Conservation (phyloP, 768 basidiomycete species). For the Podaxis sp. region DNA sequence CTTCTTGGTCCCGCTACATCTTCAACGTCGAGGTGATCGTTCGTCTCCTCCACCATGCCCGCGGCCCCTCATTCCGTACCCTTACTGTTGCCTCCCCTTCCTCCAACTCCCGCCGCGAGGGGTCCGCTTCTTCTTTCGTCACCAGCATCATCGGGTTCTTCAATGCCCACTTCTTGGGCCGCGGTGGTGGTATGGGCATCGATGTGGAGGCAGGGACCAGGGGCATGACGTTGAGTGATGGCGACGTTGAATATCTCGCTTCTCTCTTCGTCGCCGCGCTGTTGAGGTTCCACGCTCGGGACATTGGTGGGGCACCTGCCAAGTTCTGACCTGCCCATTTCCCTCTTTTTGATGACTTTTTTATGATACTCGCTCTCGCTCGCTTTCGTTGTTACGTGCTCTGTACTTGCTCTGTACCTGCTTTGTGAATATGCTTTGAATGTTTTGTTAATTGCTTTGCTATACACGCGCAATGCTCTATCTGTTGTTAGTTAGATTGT, state of each 20-base stretch:
- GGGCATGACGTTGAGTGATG: not conserved
- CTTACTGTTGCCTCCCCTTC: not conserved
- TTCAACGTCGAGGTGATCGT: not conserved
- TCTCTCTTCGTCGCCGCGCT: conserved; percentile 1
- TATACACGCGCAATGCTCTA: not conserved
- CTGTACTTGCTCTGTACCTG: not conserved
- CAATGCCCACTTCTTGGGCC: not conserved
- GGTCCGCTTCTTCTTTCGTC: not conserved
- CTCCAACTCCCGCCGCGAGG: not conserved
- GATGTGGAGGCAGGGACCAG: not conserved
- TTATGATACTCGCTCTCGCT: not conserved
- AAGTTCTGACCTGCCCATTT: not conserved
- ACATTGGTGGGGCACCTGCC: not conserved
- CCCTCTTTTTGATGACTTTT: not conserved
- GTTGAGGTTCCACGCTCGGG: not conserved
- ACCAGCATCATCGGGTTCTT: not conserved
- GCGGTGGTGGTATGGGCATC: not conserved
- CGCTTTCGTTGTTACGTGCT: not conserved
- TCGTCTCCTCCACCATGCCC: not conserved
- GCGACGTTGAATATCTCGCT: conserved; percentile 2
- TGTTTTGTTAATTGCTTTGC: not conserved
- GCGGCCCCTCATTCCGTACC: not conserved
- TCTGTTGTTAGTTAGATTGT: not conserved
- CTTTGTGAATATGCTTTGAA: not conserved
- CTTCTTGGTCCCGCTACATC: not conserved